A percentile compares a stretch with the other conserved stretches of the same genome.
Evolutionary conservation across 176 grass and related monocot species (phyloP).

Genomic region (Pontederia paniculata): DNA sequence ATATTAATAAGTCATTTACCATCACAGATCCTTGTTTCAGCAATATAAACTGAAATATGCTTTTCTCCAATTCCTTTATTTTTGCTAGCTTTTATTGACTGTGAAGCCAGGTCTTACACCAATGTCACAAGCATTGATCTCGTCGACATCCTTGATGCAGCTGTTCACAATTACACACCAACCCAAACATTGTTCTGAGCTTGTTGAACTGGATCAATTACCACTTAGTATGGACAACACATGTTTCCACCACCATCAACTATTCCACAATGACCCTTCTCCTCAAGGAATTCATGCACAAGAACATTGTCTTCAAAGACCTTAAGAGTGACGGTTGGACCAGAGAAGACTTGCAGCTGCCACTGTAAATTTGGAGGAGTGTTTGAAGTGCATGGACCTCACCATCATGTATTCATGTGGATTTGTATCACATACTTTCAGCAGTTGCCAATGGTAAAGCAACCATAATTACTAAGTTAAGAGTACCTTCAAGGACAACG

Average conservation of each 20-base stretch:
- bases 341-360: conserved; percentile 55
- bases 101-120: conserved; percentile 63
- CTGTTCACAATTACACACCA: conserved; percentile 68
- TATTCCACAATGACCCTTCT: conserved; percentile 61
- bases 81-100: conserved; percentile 78
- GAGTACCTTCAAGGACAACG: too few species aligned
- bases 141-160: conserved; percentile 81
- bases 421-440: conserved; percentile 74
- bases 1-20: conserved; percentile 92
- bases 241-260: conserved; percentile 67
- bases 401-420: conserved; percentile 30
- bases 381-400: conserved; percentile 71
- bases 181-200: conserved; percentile 85
- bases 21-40: conserved; percentile 51
- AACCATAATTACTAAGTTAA: conserved; percentile 25
- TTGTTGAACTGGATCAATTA: conserved; percentile 69
- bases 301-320: conserved; percentile 85
- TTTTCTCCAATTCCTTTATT: conserved; percentile 75
- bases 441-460: conserved; percentile 54
- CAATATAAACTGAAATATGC: conserved; percentile 38
- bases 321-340: conserved; percentile 72
- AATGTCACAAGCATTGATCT: conserved; percentile 83
- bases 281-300: conserved; percentile 58
- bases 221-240: conserved; percentile 69
- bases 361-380: conserved; percentile 58